Evolutionary conservation across 2,329 filamentous ascomycete genomes (phyloP).

Genomic region (Fusarium hainanense): DNA sequence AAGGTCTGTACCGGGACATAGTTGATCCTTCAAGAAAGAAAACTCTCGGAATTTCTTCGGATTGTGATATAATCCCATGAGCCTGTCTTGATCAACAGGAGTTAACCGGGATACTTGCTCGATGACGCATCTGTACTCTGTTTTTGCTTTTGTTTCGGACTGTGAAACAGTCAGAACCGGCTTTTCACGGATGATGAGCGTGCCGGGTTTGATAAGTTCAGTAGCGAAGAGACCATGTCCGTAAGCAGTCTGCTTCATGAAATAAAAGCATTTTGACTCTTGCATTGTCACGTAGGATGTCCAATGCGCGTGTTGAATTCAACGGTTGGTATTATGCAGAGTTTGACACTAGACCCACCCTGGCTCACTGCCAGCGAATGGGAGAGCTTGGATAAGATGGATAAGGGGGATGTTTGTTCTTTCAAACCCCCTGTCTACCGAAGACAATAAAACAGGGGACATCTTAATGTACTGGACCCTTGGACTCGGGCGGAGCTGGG

Average conservation of each 20-base stretch:
- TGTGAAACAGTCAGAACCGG: slow-evolving; percentile 7
- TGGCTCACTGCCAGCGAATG: fast-evolving
- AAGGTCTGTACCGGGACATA: slow-evolving; percentile 1
- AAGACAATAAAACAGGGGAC: not conserved
- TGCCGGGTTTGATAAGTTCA: slow-evolving; percentile 3
- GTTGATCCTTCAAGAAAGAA: slow-evolving; percentile 9
- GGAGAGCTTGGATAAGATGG: not conserved
- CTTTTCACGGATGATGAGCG: slow-evolving; percentile 16
- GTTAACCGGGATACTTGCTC: not conserved
- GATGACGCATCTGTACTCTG: slow-evolving; percentile 14
- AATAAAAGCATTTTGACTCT: not conserved
- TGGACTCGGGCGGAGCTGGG: fast-evolving
- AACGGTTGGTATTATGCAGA: not conserved
- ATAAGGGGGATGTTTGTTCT: not conserved
- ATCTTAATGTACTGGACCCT: fast-evolving
- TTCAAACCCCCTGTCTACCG: fast-evolving
- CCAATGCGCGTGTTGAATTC: not conserved
- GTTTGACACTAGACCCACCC: not conserved
- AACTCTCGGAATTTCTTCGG: slow-evolving; percentile 17
- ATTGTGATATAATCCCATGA: slow-evolving; percentile 12
- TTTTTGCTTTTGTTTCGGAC: not conserved
- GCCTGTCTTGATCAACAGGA: not conserved
- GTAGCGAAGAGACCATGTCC: slow-evolving; percentile 11
- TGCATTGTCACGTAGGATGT: not conserved
- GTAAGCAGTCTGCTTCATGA: not conserved